Percentiles rank a stretch among this genome's conserved stretches.
Conservation (phyloP, 2,329 filamentous ascomycete genomes). For the Trichoderma simmonsii region DNA sequence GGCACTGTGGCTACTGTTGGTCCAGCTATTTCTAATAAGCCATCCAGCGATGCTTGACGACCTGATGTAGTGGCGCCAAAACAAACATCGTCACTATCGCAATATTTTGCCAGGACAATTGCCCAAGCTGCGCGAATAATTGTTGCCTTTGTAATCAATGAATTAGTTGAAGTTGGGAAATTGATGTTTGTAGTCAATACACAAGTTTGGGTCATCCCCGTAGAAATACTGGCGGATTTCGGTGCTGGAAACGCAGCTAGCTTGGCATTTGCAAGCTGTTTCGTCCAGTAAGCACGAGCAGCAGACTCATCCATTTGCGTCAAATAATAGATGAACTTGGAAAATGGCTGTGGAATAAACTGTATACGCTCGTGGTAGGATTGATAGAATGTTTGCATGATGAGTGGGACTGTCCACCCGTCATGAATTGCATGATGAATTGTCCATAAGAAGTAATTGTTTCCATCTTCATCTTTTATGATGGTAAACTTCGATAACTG, state of each 20-base stretch:
- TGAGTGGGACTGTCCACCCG: neutral
- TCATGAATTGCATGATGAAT: conserved; percentile 9
- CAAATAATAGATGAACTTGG: neutral
- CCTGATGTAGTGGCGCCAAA: conserved; percentile 11
- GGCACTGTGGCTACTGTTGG: conserved; percentile 22
- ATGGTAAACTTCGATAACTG: neutral
- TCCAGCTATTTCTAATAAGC: conserved; percentile 1
- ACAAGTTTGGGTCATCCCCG: neutral
- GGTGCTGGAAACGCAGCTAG: neutral
- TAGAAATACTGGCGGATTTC: neutral
- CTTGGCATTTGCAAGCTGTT: neutral
- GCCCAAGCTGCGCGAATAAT: conserved; percentile 9
- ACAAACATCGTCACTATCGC: conserved; percentile 2
- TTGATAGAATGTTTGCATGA: neutral
- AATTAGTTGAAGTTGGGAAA: neutral
- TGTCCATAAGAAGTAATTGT: neutral
- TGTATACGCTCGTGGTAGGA: neutral
- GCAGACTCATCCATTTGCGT: neutral
- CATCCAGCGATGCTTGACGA: neutral
- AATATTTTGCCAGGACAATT: conserved; percentile 1
- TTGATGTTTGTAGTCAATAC: neutral
- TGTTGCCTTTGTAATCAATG: neutral
- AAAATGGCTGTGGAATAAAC: neutral
- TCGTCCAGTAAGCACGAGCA: conserved; percentile 2
- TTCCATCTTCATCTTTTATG: neutral